phyloP scores from a whole-genome alignment of 1,284 basidiomycete species.

The Irpex rosettiformis region DNA sequence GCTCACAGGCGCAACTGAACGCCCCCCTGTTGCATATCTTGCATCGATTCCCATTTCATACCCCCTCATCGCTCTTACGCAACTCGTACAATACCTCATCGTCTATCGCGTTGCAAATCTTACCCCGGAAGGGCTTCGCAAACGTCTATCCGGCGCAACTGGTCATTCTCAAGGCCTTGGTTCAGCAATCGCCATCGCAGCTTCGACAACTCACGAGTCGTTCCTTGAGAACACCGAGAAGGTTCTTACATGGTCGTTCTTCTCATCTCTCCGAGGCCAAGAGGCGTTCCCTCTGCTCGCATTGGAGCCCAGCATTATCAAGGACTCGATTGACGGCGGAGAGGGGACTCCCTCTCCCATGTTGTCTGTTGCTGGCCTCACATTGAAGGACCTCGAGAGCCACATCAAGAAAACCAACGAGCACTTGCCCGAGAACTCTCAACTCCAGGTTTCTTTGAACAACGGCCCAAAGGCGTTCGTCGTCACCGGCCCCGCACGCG shows the following conservation, averaged over 20 bases:
- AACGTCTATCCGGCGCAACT: slow-evolving; percentile 80
- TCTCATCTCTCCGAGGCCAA: slow-evolving; percentile 90
- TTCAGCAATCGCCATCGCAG: slow-evolving; percentile 85
- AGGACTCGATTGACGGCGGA: slow-evolving; percentile 87
- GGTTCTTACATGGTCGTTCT: slow-evolving; percentile 90
- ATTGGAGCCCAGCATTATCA: slow-evolving; percentile 84
- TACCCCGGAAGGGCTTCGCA: slow-evolving; percentile 78
- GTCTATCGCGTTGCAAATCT: slow-evolving; percentile 74
- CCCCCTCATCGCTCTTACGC: slow-evolving; percentile 94
- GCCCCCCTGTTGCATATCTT: slow-evolving; percentile 85
- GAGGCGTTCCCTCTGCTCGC: slow-evolving; percentile 93
- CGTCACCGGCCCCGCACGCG: slow-evolving; percentile 88
- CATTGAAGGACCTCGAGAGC: slow-evolving; percentile 73
- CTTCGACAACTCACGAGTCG: slow-evolving; percentile 74
- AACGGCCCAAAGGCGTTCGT: slow-evolving; percentile 93
- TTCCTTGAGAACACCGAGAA: slow-evolving; percentile 78
- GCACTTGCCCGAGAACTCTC: slow-evolving; percentile 76
- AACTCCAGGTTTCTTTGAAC: slow-evolving; percentile 84
- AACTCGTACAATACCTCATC: slow-evolving; percentile 90
- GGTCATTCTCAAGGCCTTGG: slow-evolving; percentile 97
- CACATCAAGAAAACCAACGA: slow-evolving; percentile 89
- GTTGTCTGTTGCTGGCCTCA: slow-evolving; percentile 86
- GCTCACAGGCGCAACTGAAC: slow-evolving; percentile 70
- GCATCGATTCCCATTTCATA: slow-evolving; percentile 95
- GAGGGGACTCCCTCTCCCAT: slow-evolving; percentile 94